Base-by-base conservation (phyloP, 192 early-diverging fungal genomes). In the Backusella morwellensis region DNA sequence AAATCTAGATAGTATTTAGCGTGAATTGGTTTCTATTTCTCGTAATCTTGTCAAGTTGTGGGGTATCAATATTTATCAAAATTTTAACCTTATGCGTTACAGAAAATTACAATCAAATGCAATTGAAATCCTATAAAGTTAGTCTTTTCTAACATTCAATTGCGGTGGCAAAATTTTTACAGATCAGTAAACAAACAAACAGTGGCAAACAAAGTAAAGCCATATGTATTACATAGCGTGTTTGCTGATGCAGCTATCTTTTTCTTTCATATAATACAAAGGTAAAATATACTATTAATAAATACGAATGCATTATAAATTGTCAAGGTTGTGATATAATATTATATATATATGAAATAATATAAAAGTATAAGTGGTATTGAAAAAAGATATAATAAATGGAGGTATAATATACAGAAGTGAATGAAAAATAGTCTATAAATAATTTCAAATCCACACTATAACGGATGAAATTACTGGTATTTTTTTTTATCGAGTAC, bases 401-500 rank as follows among this genome's bases (percentile, higher is more conserved):
- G 4, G n/a, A 56, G 12, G 6, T 12, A 12, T 63, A 63, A 29
- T 63, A 29, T 63, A 63, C 56, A 63, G 4, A 63, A 63, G 4
- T 9, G 56, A 63, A 63, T 26, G 21, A 26, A 26, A 26, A 63
- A 26, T 63, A 2, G 29, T 29, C 21, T 63, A 63, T 29, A 29
- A 63, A 63, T 63, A 63, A 63, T 63, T 59, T 19, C 26, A 63
- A 54, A 5, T 8, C 21, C 19, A 54, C 21, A 3, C 14, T 29
- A 63, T 26, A 63, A 63, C 11, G 26, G 19, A 50, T 50, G 47
- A 50, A 50, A 50, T 50, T 19, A n/a, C 17, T n/a, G 19, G 47
- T n/a, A 17, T 50, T n/a, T 50, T 50, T 40, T 47, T 50, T 29
- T 72, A 72, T 72, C 70, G 41, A 17, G 70, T 50, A 72, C 70